Evolutionary conservation across 176 grass and related monocot genomes (phyloP), one percentile per base, ranked within the genome.

Genomic region (Lolium rigidum): DNA sequence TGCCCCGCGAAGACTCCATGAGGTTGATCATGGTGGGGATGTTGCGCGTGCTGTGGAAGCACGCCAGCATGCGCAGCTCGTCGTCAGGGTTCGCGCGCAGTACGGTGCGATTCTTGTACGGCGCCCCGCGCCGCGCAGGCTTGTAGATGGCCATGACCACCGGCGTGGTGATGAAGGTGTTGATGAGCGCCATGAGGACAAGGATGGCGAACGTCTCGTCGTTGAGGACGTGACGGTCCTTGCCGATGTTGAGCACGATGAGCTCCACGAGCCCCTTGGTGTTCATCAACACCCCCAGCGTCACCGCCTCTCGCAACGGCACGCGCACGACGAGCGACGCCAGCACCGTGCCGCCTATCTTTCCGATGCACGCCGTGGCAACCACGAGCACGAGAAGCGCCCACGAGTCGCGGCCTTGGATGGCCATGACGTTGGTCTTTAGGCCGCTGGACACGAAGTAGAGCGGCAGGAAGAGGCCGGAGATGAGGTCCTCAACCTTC

Each of bases 361-460:
- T 91, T 18, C 92, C 92, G 25, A 91, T 28, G 80, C 92, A 94
- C 25, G 92, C 92, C 3, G 88, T 94, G 14, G 44, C 46, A 7
- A 94, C 75, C 12, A 94, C 92, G 44, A 94, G 92, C 17, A 84
- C 89, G 2, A 94, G 92, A 15, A 94, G 89, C 25, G 76, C 92
- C 92, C 92, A 94, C 3, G 92, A 94, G 8, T 76, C 37, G 5
- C 60, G 86, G 18, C 92, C 92, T 13, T n/a, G 41, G 72, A 92
- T 94, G 59, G 82, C 83, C 82, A 86, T 76, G 6, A 94, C 93
- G 79, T 94, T 85, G 10, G 93, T 94, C 82, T 92, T 94, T 18
- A 94, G 93, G 18, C 90, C 93, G 60, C 93, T 94, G 26, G 93
- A 92, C 17, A 92, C 93, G 66, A 94, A 94, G 85, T 94, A 94